Base-by-base conservation (phyloP, 306 rosid genomes). In the Quercus gilva region DNA sequence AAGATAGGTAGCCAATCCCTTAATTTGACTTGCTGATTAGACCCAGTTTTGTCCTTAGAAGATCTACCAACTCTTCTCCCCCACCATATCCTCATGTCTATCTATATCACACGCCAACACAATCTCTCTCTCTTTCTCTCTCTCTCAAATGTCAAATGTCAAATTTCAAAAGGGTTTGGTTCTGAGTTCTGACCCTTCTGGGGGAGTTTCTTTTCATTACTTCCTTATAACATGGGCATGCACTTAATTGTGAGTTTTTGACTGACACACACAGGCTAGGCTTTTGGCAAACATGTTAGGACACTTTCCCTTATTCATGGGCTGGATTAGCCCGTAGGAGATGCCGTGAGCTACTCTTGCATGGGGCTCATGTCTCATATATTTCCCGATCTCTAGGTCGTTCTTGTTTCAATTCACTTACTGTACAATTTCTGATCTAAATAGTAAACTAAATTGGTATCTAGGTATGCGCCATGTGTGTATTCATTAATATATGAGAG, bases 21-120 rank as follows among this genome's bases (percentile, higher is more conserved):
- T 12, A 49, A 49, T 49, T 87, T 87, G 84, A 77, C 85, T 60
- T 28, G 76, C 4, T 71, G 84, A 80, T 77, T 69, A 31, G 87
- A 87, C 64, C 75, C 59, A 64, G 75, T 68, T 49, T 13, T 13
- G 28, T 77, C 74, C 80, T 81, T 37, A 76, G 74, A 77, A 76
- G 77, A 82, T 79, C 82, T 74, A 70, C 90, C 82, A 71, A 59
- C 74, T 41, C 72, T 57, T 23, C n/a, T 52, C 20, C 68, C 52
- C 55, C 58, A 15, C 41, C 25, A 37, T 49, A 53, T 60, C 58
- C 69, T 55, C 73, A 1, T 11, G 74, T 77, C 75, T 52, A 67
- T 26, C 6, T 23, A 23, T 23, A 23, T 59, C 76, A 53, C 65
- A 60, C 73, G 69, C 65, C 78, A 60, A 13, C 29, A 11, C 3